Conservation (phyloP, 2,329 filamentous ascomycete genomes). For the Cryphonectria japonica region DNA sequence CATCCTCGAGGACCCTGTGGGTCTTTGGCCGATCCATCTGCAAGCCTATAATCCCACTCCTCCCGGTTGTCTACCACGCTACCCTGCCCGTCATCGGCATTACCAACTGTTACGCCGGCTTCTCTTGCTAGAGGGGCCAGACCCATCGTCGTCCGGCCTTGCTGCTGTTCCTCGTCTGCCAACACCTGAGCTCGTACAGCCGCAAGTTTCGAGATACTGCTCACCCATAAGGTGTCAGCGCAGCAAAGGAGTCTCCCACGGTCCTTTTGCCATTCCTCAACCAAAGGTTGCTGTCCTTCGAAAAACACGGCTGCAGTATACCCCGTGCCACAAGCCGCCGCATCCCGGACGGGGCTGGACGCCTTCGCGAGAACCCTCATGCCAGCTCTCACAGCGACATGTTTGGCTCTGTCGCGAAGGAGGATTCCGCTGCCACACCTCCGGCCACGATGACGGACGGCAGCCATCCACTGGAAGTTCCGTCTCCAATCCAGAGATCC, state of each 20-base stretch:
- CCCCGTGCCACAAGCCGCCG: neutral
- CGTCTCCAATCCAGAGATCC: conserved; percentile 8
- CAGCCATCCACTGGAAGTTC: conserved; percentile 8
- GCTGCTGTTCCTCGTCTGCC: neutral
- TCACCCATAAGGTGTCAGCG: neutral
- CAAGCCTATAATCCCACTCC: neutral
- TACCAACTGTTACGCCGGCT: neutral
- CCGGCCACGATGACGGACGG: conserved; percentile 16
- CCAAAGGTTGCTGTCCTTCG: neutral
- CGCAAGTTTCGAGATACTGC: neutral
- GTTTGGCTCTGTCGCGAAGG: conserved; percentile 19
- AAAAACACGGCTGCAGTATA: no score
- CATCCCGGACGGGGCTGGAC: neutral
- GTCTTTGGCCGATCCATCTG: neutral
- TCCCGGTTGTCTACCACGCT: neutral
- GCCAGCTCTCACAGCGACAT: conserved; percentile 19
- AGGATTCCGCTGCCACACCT: conserved; percentile 15
- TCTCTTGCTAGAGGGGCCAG: neutral
- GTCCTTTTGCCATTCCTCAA: neutral
- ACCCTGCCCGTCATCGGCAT: conserved; percentile 3
- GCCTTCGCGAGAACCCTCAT: conserved; percentile 15
- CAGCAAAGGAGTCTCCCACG: neutral
- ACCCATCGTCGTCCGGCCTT: neutral
- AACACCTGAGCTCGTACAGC: neutral
- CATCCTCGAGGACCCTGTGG: neutral